Evolutionary conservation across 164 flowering plant species (phyloP), one percentile per base, ranked within the genome.

Genomic region (Saururus chinensis): DNA sequence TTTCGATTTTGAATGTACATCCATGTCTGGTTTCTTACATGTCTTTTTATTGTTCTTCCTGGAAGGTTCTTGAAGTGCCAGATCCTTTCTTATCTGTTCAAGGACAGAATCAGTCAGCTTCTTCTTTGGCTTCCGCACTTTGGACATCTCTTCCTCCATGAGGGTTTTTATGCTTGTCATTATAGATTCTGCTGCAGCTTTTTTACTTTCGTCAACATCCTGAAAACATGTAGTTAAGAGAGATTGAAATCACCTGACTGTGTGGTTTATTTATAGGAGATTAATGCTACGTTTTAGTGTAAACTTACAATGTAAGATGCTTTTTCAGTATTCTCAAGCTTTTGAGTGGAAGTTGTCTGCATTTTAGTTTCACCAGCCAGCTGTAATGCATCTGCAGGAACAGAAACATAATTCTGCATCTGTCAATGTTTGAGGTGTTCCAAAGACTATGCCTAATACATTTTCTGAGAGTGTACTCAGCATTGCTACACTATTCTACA

Each of bases 141-240:
- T 64, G 41, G 74, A 68, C 86, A 89, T 80, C 66, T 89, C 95
- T 73, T 84, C 86, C 68, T 88, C 92, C 65, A 88, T 86, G 41
- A 89, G 89, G 64, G 75, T 77, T 75, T 89, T 89, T 57, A 88
- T 83, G 66, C 95, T 89, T 64, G 84, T 45, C 13, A 45, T 45
- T 17, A 9, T 45, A 8, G 49, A 7, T 12, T 81, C 68, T 76
- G 81, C 51, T 57, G 59, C 61, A 51, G 41, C 56, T 65, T 51
- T 61, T 51, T 40, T 68, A 56, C 64, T 73, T 62, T 74, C 76
- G 49, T 73, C 75, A 61, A 24, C 72, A 59, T 70, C 84, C 92
- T 85, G 79, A 45, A 17, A 45, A 8, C 11, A 45, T 45, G 49
- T 9, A 30, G 37, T 30, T 30, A 30, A 30, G 4, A 30, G 37